phyloP scores from a whole-genome alignment of 176 grass and related monocot species.

The Aegilops speltoides region DNA sequence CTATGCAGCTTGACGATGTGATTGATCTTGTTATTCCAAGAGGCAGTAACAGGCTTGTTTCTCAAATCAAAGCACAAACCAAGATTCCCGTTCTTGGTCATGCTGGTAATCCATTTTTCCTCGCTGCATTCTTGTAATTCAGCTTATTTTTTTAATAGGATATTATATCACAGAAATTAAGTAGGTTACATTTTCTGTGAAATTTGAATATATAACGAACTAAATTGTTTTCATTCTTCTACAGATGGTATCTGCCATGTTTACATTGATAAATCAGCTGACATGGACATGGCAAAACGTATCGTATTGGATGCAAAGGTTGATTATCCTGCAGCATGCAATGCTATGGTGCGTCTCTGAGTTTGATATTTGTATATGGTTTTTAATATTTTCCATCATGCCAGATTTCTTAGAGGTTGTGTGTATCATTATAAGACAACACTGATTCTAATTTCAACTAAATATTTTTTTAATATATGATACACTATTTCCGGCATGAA shows the following conservation, averaged over 20 bases:
- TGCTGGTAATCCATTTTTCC: conserved; percentile 55
- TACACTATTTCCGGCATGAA: not conserved
- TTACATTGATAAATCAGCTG: conserved; percentile 95
- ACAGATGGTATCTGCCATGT: conserved; percentile 99
- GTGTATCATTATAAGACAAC: not conserved
- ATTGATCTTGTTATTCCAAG: conserved; percentile 99
- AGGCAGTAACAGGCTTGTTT: conserved; percentile 89
- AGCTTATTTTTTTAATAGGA: not conserved
- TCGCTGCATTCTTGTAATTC: no score
- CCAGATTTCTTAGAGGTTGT: no score
- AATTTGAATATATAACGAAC: not conserved
- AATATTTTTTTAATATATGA: no score
- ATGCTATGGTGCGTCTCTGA: conserved; percentile 83
- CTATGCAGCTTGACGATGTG: conserved; percentile 95
- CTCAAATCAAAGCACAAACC: conserved; percentile 88
- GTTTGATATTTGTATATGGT: not conserved
- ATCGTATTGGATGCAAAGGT: conserved; percentile 92
- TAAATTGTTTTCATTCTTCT: conserved; percentile 16
- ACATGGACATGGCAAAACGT: conserved; percentile 90
- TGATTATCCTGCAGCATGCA: conserved; percentile 98
- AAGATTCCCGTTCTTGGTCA: conserved; percentile 98
- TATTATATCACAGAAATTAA: not conserved
- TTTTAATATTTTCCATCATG: not conserved
- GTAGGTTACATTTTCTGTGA: not conserved
- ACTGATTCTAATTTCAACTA: no score